Evolutionary conservation across 257 asterid genomes (phyloP), one percentile per base, ranked within the genome.

Genomic region (Voacanga thouarsii): DNA sequence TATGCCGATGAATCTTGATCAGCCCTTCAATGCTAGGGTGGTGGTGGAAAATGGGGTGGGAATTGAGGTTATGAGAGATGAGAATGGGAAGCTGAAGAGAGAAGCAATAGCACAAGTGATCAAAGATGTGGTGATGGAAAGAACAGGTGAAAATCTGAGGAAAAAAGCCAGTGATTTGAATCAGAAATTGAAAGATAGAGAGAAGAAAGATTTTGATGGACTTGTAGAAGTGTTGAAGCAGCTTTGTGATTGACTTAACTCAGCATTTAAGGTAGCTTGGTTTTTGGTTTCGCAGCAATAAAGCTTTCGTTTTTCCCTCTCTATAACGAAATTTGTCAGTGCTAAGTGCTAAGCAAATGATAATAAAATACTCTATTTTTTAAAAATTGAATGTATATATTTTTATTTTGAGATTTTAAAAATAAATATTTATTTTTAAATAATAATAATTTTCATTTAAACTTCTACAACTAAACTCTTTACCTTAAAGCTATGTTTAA

Each of bases 31-130:
- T 64, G 70, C 70, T 64, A 64, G 44, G 44, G 30, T 64, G 44
- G 43, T 64, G 43, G 70, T 64, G 21, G 70, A 64, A 64, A 28
- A 15, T 10, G 70, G 70, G 43, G 70, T 64, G 8, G 70, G 70
- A 30, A 64, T 33, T 64, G 70, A 64, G 70, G 70, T 64, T 33
- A 30, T 4, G 23, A 64, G 70, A 64, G 70, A 64, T 33, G 44
- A 64, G 10, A 64, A 28, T 23, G 69, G 69, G 69, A 28, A 5
- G 12, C 14, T 63, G 18, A 30, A 28, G 2, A 63, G 69, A 30
- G 69, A 63, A 63, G 23, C 10, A 0, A 63, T 63, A 63, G 69
- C 43, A 28, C 16, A 63, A 28, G 21, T 1, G 41, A 63, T 63
- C 69, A 63, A 6, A 63, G 69, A 63, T 11, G 69, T 63, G 43